Evolutionary conservation across 1,284 basidiomycete genomes (phyloP).

Genomic region (Sporisorium sorghi): DNA sequence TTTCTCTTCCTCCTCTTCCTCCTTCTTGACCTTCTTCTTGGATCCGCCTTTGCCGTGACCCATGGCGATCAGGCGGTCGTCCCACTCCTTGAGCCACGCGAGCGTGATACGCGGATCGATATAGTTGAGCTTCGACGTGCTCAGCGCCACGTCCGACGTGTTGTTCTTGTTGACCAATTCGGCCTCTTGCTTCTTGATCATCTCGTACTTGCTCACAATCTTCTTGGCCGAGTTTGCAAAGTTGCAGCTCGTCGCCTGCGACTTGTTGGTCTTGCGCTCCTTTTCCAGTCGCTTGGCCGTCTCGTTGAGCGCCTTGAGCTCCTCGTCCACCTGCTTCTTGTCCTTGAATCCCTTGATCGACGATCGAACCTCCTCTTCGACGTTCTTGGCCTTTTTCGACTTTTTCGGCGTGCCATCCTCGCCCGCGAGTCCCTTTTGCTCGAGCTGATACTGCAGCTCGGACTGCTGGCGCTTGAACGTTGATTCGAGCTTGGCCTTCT

Average conservation of each 20-base stretch:
- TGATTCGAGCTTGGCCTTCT: slow-evolving; percentile 79
- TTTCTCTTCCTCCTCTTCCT: slow-evolving; percentile 52
- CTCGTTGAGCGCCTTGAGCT: slow-evolving; percentile 79
- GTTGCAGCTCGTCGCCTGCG: slow-evolving; percentile 71
- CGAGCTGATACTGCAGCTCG: slow-evolving; percentile 60
- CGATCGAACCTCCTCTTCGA: slow-evolving; percentile 53
- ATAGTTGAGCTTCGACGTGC: slow-evolving; percentile 69
- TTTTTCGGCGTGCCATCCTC: slow-evolving; percentile 47
- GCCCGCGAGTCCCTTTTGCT: slow-evolving; percentile 47
- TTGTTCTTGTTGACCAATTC: slow-evolving; percentile 66
- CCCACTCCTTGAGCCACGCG: slow-evolving; percentile 69
- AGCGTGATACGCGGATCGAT: slow-evolving; percentile 68
- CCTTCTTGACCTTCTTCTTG: slow-evolving; percentile 56
- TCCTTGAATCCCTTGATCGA: slow-evolving; percentile 56
- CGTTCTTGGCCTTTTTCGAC: slow-evolving; percentile 54
- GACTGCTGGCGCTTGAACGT: slow-evolving; percentile 74
- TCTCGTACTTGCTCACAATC: slow-evolving; percentile 72
- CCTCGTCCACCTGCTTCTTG: slow-evolving; percentile 71
- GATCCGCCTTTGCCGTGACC: slow-evolving; percentile 36
- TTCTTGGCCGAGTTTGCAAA: slow-evolving; percentile 75
- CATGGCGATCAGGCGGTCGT: slow-evolving; percentile 48
- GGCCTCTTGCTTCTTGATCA: slow-evolving; percentile 64
- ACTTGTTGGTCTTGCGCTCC: slow-evolving; percentile 83
- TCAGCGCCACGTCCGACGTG: slow-evolving; percentile 64
- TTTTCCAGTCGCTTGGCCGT: slow-evolving; percentile 81